phyloP scores from a whole-genome alignment of 306 rosid genomes.

The Cucurbita pepo region DNA sequence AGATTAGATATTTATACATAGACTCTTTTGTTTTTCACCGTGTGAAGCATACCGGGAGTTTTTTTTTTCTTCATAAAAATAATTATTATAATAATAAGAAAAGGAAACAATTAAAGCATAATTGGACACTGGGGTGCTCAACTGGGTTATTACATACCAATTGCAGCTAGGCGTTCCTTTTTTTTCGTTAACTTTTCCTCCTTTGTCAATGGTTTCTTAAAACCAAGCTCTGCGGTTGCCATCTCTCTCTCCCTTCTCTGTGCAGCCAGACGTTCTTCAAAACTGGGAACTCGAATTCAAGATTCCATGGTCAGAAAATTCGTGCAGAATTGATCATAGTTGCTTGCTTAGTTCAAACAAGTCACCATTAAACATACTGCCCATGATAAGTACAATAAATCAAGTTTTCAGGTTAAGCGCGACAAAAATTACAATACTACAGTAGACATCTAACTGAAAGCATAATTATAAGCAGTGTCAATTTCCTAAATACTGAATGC shows the following conservation, averaged over 20 bases:
- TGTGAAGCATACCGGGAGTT: neutral
- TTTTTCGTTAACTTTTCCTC: constrained; percentile 77
- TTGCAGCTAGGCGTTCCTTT: constrained; percentile 95
- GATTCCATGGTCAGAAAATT: neutral
- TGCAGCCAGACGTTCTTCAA: constrained; percentile 92
- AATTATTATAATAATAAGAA: neutral
- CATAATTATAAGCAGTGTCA: neutral
- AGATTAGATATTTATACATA: neutral
- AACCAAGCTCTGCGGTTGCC: constrained; percentile 62
- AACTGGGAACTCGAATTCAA: constrained; percentile 28
- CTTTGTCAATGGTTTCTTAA: constrained; percentile 71
- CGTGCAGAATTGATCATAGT: neutral
- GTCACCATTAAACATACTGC: neutral
- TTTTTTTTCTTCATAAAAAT: neutral
- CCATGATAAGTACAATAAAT: neutral
- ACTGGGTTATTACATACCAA: constrained; percentile 45
- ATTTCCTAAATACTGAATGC: neutral
- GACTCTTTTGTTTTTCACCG: neutral
- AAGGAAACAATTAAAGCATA: neutral
- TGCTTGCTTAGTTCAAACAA: neutral
- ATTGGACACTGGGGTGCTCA: neutral
- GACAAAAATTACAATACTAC: neutral
- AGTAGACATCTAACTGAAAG: neutral
- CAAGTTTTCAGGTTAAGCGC: neutral
- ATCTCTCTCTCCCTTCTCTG: constrained; percentile 81